phyloP scores from a whole-genome alignment of 495 filamentous ascomycete species.

The Emericellopsis terricola region DNA sequence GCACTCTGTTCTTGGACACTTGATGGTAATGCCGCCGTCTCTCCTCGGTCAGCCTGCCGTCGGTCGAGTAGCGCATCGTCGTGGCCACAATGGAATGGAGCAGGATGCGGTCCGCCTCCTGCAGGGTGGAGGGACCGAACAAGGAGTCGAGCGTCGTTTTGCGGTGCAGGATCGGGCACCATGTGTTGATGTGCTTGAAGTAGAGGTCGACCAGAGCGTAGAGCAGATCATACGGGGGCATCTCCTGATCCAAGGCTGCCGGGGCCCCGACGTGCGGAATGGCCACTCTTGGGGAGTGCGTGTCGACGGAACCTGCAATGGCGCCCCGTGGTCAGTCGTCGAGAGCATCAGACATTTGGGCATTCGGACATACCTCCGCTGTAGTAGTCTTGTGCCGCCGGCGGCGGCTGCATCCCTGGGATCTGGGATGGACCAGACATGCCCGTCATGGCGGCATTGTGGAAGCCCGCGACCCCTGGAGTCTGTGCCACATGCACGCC shows the following conservation, averaged over 20 bases:
- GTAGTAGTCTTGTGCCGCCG: slow-evolving; percentile 27
- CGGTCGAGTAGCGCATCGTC: slow-evolving; percentile 63
- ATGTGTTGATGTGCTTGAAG: slow-evolving; percentile 81
- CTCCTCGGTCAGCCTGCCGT: slow-evolving; percentile 50
- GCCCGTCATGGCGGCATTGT: too few species aligned
- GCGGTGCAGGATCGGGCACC: slow-evolving; percentile 78
- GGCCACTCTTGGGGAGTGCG: slow-evolving; percentile 27
- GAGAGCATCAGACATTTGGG: too few species aligned
- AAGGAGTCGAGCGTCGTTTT: slow-evolving; percentile 61
- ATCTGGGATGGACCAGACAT: slow-evolving; percentile 19
- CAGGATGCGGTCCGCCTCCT: slow-evolving; percentile 66
- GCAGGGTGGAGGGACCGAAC: slow-evolving; percentile 57
- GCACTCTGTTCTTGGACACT: slow-evolving; percentile 65
- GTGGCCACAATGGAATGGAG: slow-evolving; percentile 78
- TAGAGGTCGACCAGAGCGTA: slow-evolving; percentile 72
- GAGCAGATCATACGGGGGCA: slow-evolving; percentile 71
- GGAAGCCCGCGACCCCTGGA: too few species aligned
- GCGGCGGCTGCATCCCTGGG: slow-evolving; percentile 10
- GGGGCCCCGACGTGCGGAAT: slow-evolving; percentile 17
- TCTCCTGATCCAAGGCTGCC: slow-evolving; percentile 44
- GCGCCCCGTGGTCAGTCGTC: slow-evolving; percentile 9
- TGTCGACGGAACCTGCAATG: slow-evolving; percentile 11
- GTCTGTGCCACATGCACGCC: too few species aligned
- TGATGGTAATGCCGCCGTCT: slow-evolving; percentile 56
- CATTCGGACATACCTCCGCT: too few species aligned